Conservation (phyloP, 169 alveolate species). For the Plasmodium reichenowi region DNA sequence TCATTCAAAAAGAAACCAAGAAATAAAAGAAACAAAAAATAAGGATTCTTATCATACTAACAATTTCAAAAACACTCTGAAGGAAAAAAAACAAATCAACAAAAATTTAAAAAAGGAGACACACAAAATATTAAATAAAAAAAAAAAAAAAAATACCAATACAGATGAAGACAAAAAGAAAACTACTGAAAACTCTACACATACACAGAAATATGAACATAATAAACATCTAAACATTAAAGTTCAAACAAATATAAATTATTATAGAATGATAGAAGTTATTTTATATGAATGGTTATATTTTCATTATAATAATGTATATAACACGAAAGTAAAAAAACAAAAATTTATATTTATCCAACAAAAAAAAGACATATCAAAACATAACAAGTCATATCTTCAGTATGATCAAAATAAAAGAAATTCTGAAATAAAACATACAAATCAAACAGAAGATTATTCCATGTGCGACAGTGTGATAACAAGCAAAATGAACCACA, state of each 20-base stretch:
- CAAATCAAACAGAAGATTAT: not conserved
- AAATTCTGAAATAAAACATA: too few relatives aligned
- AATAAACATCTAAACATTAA: not conserved
- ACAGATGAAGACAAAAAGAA: slow-evolving; percentile 6
- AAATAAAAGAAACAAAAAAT: too few relatives aligned
- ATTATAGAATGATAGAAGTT: slow-evolving; percentile 26
- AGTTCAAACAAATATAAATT: not conserved
- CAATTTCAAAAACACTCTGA: not conserved
- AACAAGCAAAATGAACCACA: not conserved
- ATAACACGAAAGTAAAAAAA: slow-evolving; percentile 20
- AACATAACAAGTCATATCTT: too few relatives aligned
- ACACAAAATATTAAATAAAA: not conserved
- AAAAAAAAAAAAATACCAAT: not conserved
- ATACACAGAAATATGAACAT: not conserved
- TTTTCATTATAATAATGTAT: slow-evolving; percentile 68
- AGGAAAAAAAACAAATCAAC: not conserved
- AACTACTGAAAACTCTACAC: not conserved
- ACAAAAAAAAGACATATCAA: not conserved
- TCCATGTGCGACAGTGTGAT: not conserved
- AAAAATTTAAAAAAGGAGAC: not conserved
- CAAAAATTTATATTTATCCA: slow-evolving; percentile 20
- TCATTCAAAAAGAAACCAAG: too few relatives aligned
- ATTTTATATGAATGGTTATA: slow-evolving; percentile 71
- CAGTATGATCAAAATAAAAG: too few relatives aligned
- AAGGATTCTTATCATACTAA: not conserved